Base-by-base conservation (phyloP, 805 yeast genomes). In the Wickerhamiella dianesei region DNA sequence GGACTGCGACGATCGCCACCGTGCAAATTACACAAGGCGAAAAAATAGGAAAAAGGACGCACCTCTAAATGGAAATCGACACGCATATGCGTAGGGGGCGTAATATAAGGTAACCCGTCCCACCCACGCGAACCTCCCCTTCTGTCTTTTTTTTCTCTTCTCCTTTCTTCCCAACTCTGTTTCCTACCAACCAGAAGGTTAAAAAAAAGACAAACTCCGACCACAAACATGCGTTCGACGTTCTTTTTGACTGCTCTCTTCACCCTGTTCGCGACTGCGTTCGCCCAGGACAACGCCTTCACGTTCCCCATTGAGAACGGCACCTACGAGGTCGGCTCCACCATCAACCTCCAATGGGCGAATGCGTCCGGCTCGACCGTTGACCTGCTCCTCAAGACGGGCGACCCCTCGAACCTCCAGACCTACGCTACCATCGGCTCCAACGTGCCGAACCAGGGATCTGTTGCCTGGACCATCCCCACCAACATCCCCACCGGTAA, bases 401-500 rank as follows among this genome's bases (percentile, higher is more conserved):
- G 70, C n/a, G 49, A 55, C 41, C 42, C 67, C 41, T 47, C 48
- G 51, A 50, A 63, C 53, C 56, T 66, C 48, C 41, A 49, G 29
- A 52, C 60, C 17, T 66, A 61, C 16, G 50, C 64, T 47, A 59
- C 65, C 47, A 62, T 66, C 52, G 61, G 62, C 46, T 45, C 56
- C 49, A 45, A 54, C 45, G 48, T 64, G 44, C 48, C 58, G 44
- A 66, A 66, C 62, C 58, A 58, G 44, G 70, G 69, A 47, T 57
- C 61, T 40, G 66, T 61, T 44, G 51, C 56, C 43, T 66, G 70
- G 70, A 50, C 52, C 32, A 58, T 66, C 36, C 70, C 69, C 40
- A 42, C 47, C 44, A 47, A 52, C 37, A 35, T 65, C 29, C 21
- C 49, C 40, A 46, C 59, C 35, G 69, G 67, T 37, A 46, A 56